Conservation (phyloP, 257 asterid genomes). For the Galeopsis tetrahit region DNA sequence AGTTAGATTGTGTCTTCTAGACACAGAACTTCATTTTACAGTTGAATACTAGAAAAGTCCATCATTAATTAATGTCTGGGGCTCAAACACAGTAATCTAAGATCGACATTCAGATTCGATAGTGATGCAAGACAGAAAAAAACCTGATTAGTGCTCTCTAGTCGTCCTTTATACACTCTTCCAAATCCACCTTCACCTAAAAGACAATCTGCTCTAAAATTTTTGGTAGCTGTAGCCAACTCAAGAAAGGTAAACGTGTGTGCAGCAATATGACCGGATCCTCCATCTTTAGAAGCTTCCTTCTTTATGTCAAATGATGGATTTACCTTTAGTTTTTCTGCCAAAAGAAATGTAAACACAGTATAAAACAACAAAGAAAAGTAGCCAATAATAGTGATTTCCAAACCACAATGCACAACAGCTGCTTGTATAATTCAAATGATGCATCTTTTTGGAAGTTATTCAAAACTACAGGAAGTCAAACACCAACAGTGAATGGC, state of each 20-base stretch:
- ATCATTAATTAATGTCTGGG: background rate
- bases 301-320: slow-evolving; percentile 54
- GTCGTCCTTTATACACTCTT: slow-evolving; percentile 75
- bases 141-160: slow-evolving; percentile 88
- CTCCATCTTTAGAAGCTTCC: slow-evolving; percentile 71
- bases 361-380: background rate
- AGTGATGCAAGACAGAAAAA: background rate
- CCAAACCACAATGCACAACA: slow-evolving; percentile 11
- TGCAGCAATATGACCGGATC: slow-evolving; percentile 80
- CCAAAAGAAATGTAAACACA: slow-evolving; percentile 23
- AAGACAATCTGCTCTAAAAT: slow-evolving; percentile 85
- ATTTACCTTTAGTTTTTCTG: slow-evolving; percentile 61
- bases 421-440: background rate
- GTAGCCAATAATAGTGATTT: background rate
- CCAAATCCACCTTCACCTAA: slow-evolving; percentile 96
- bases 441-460: background rate
- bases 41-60: slow-evolving; percentile 6
- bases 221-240: slow-evolving; percentile 85
- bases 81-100: slow-evolving; percentile 30
- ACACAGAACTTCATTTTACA: background rate
- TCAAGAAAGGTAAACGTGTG: slow-evolving; percentile 89
- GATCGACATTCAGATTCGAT: slow-evolving; percentile 17
- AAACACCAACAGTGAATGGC: background rate
- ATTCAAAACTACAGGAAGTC: background rate
- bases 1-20: background rate